Conservation (phyloP, 2,329 filamentous ascomycete species). For the Cladophialophora yegresii region DNA sequence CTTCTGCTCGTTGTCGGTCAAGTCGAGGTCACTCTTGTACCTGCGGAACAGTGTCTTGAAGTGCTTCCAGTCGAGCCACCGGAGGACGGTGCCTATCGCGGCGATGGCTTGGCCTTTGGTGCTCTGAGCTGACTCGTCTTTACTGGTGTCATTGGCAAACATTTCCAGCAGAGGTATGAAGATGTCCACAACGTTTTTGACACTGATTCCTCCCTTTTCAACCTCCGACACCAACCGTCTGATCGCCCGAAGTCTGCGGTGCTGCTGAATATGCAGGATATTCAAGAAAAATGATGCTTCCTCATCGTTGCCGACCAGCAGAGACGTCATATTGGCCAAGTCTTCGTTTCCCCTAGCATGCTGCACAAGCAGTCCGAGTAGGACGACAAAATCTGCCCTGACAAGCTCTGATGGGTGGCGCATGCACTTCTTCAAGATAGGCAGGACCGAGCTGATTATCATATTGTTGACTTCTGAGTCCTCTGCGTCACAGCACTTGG, state of each 20-base stretch:
- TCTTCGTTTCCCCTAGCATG: slow-evolving; percentile 68
- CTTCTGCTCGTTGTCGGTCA: slow-evolving; percentile 62
- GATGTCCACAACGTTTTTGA: slow-evolving; percentile 79
- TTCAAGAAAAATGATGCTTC: slow-evolving; percentile 90
- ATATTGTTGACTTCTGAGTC: slow-evolving; percentile 57
- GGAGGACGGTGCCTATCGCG: slow-evolving; percentile 72
- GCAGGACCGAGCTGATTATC: slow-evolving; percentile 67
- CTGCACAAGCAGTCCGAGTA: slow-evolving; percentile 76
- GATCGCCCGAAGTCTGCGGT: slow-evolving; percentile 80
- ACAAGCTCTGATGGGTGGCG: slow-evolving; percentile 80
- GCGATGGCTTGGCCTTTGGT: slow-evolving; percentile 82
- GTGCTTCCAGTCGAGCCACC: slow-evolving; percentile 83
- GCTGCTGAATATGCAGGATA: slow-evolving; percentile 83
- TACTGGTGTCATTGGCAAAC: slow-evolving; percentile 81
- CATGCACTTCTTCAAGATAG: slow-evolving; percentile 73
- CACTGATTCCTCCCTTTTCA: slow-evolving; percentile 63
- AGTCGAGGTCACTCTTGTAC: slow-evolving; percentile 80
- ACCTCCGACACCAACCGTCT: slow-evolving; percentile 73
- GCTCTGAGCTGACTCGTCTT: slow-evolving; percentile 76
- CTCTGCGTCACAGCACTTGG: slow-evolving; percentile 56
- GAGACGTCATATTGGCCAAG: slow-evolving; percentile 70
- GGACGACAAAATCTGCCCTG: slow-evolving; percentile 75
- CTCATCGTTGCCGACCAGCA: slow-evolving; percentile 72
- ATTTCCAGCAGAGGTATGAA: slow-evolving; percentile 92
- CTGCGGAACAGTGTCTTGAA: slow-evolving; percentile 81